Conservation (phyloP, 305 asterid species). For the Euphrasia arctica region DNA sequence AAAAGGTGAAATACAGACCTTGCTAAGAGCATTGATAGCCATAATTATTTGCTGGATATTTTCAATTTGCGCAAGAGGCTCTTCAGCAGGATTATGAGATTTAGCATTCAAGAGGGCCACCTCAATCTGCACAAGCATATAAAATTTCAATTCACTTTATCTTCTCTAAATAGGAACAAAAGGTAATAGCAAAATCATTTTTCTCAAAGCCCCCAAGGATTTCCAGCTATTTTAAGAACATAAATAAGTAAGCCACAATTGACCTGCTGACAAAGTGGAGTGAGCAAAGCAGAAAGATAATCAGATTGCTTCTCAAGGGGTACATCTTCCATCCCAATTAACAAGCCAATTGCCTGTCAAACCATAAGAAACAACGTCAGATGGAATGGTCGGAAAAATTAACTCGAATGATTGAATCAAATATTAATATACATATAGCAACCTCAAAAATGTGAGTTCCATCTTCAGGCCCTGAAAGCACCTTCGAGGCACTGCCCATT, state of each 20-base stretch:
- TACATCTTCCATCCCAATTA: constrained; percentile 97
- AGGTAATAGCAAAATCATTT: constrained; percentile 2
- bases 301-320: constrained; percentile 77
- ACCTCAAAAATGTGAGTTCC: constrained; percentile 98
- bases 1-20: constrained; percentile 33
- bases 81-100: constrained; percentile 30
- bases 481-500: constrained; percentile 48
- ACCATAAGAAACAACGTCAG: constrained; percentile 20
- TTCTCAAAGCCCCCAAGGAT: not conserved
- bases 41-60: constrained; percentile 66
- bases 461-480: constrained; percentile 68
- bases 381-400: constrained; percentile 1
- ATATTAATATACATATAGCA: constrained; percentile 3
- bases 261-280: constrained; percentile 88
- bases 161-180: constrained; percentile 5
- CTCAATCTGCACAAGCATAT: constrained; percentile 51
- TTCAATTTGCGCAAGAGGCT: constrained; percentile 41
- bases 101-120: constrained; percentile 47
- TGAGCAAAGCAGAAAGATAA: constrained; percentile 73
- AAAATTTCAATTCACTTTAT: constrained; percentile 4
- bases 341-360: constrained; percentile 82
- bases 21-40: constrained; percentile 92
- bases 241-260: constrained; percentile 4
- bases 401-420: constrained; percentile 12
- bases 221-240: not conserved